Conservation (phyloP, 148 eudicot species). For the Agrostemma githago region DNA sequence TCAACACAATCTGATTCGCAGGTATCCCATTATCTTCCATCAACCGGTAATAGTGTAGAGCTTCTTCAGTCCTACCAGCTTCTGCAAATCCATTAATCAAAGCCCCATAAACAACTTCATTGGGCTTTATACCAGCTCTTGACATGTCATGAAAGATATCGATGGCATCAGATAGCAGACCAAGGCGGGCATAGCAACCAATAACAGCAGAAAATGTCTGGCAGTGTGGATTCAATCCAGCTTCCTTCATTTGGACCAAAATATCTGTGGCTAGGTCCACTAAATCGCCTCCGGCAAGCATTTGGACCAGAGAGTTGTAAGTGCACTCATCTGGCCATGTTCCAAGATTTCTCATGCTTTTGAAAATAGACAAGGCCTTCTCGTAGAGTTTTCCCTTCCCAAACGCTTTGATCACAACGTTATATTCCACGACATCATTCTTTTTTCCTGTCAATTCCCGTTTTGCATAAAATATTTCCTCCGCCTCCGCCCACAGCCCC, state of each 20-base stretch:
- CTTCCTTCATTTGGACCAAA: slow-evolving; percentile 61
- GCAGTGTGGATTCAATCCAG: slow-evolving; percentile 54
- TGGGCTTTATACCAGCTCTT: slow-evolving; percentile 52
- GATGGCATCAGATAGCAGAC: slow-evolving; percentile 54
- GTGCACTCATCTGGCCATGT: slow-evolving; percentile 90
- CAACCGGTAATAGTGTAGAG: slow-evolving; percentile 44
- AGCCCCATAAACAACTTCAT: slow-evolving; percentile 80
- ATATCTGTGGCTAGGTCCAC: slow-evolving; percentile 60
- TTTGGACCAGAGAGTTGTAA: slow-evolving; percentile 77
- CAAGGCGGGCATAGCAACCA: slow-evolving; percentile 51
- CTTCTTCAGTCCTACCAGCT: slow-evolving; percentile 60
- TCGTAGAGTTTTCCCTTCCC: slow-evolving; percentile 72
- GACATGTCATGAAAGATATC: slow-evolving; percentile 53
- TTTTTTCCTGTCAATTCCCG: slow-evolving; percentile 40
- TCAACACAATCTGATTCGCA: slow-evolving; percentile 63
- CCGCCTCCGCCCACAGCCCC: slow-evolving; percentile 81
- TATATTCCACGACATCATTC: slow-evolving; percentile 67
- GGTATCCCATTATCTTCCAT: slow-evolving; percentile 60
- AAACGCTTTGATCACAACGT: slow-evolving; percentile 84
- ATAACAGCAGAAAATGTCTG: slow-evolving; percentile 57
- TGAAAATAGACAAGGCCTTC: slow-evolving; percentile 66
- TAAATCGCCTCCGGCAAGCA: slow-evolving; percentile 67
- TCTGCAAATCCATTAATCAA: slow-evolving; percentile 79
- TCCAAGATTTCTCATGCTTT: slow-evolving; percentile 69
- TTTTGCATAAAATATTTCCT: slow-evolving; percentile 53